phyloP scores from a whole-genome alignment of 2,329 filamentous ascomycete species.

The Hypoxylon sp. region DNA sequence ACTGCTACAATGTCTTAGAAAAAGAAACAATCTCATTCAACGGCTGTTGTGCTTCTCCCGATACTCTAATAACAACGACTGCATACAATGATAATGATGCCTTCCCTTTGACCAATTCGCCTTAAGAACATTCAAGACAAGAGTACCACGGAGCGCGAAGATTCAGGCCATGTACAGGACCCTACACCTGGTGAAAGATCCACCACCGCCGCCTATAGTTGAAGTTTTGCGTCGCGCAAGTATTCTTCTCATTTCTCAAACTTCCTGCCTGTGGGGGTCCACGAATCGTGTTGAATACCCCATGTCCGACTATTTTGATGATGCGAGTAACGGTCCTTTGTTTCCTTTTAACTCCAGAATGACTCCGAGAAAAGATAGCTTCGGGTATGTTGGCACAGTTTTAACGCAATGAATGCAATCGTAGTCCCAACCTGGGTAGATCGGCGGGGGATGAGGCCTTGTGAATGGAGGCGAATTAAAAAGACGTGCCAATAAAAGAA shows the following conservation, averaged over 20 bases:
- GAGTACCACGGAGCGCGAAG: slow-evolving; percentile 25
- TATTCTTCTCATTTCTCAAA: slow-evolving; percentile 27
- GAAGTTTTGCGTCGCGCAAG: slow-evolving; percentile 23
- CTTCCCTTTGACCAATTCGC: slow-evolving; percentile 33
- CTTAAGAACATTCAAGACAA: slow-evolving; percentile 39
- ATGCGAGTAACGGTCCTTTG: slow-evolving; percentile 25
- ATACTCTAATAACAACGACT: slow-evolving; percentile 33
- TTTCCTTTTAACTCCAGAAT: slow-evolving; percentile 40
- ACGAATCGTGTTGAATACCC: slow-evolving; percentile 23
- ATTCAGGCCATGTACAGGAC: slow-evolving; percentile 19
- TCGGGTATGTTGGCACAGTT: slow-evolving; percentile 35
- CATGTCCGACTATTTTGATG: slow-evolving; percentile 22
- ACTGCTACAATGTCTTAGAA: background rate
- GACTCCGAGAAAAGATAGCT: slow-evolving; percentile 34
- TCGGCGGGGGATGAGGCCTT: slow-evolving; percentile 18
- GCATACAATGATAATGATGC: slow-evolving; percentile 35
- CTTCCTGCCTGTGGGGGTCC: slow-evolving; percentile 20
- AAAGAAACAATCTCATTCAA: slow-evolving; percentile 42
- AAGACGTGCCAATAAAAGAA: slow-evolving; percentile 34
- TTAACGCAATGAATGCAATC: slow-evolving; percentile 33
- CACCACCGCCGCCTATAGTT: slow-evolving; percentile 20
- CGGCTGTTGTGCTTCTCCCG: slow-evolving; percentile 28
- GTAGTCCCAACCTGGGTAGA: slow-evolving; percentile 20
- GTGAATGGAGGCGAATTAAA: slow-evolving; percentile 36
- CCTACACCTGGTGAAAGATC: slow-evolving; percentile 22